Evolutionary conservation across 257 asterid species (phyloP).

Genomic region (Ehretia macrophylla): DNA sequence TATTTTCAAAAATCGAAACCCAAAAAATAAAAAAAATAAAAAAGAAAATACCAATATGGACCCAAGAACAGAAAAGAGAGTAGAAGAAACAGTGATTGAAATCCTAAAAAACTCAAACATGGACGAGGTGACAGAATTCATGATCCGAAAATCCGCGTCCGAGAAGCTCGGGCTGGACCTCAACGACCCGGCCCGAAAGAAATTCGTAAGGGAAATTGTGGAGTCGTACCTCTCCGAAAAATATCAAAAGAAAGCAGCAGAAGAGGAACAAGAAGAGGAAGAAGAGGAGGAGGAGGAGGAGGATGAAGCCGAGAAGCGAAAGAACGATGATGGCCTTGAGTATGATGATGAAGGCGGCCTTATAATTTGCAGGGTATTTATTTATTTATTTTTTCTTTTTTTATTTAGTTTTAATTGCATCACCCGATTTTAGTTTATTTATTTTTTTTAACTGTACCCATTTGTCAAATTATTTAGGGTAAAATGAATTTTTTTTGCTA

Average conservation of each 20-base stretch:
- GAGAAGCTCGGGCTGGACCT: slow-evolving; percentile 69
- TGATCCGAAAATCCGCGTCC: slow-evolving; percentile 76
- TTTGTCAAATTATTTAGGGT: no score
- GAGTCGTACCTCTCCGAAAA: slow-evolving; percentile 61
- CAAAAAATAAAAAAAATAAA: no score
- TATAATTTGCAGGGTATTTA: slow-evolving; percentile 79
- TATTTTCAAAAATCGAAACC: neutral
- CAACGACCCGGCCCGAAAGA: slow-evolving; percentile 60
- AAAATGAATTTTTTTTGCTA: neutral
- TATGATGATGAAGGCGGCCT: slow-evolving; percentile 86
- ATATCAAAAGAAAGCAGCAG: slow-evolving; percentile 36
- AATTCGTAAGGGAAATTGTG: slow-evolving; percentile 62
- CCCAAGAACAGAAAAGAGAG: slow-evolving; percentile 42
- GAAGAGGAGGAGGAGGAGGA: slow-evolving; percentile 32
- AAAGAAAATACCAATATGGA: slow-evolving; percentile 38
- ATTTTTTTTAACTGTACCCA: neutral
- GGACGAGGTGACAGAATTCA: slow-evolving; percentile 79
- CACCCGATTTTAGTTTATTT: neutral
- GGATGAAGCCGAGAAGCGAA: slow-evolving; percentile 15
- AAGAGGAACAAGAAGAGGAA: slow-evolving; percentile 27
- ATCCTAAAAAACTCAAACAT: slow-evolving; percentile 60
- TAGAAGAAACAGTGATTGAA: slow-evolving; percentile 61
- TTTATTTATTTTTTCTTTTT: no score
- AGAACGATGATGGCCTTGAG: slow-evolving; percentile 38
- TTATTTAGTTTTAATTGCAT: neutral